Evolutionary conservation across 441 rosid species (phyloP), one percentile per base, ranked within the genome.

Genomic region (Capsella rubella): DNA sequence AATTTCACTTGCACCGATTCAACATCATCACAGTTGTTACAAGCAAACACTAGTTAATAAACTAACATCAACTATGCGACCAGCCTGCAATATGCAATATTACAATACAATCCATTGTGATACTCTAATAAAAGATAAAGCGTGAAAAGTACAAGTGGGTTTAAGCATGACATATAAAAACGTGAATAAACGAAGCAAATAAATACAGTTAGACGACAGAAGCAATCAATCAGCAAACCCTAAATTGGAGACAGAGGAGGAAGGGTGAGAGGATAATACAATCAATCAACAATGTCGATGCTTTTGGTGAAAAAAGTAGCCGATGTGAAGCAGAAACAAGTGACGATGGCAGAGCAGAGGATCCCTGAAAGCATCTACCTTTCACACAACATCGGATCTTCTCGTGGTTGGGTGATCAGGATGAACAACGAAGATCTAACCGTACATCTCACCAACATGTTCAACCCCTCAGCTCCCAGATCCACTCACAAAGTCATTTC

Each of bases 391-490:
- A 43, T 43, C 16, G 47, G 16, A 13, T 43, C 47, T 14, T 43
- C 47, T 13, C 47, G 47, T 43, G 47, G 47, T 14, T 43, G 47
- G 47, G 14, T 43, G 15, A 43, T 43, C 47, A 43, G 47, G 5
- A 43, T 43, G 15, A 13, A 13, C 47, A 5, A 43, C 14, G 47
- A 43, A 13, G 16, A 43, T 43, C 15, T 43, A 43, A 43, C 47
- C 47, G 47, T 43, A 43, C 47, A 43, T 43, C 47, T 43, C 47
- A 43, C 47, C 15, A 43, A 43, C 47, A 43, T 43, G 46, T 42
- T 42, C 46, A 42, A 42, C 5, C 46, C 46, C 46, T 42, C 46
- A 42, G 46, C 46, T 13, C 46, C 46, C 15, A 42, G 13, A 42
- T 42, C 15, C 46, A 42, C 46, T 42, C 46, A 42, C 46, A 42